These are phyloP conservation scores for Pythium phragmiticola DNA, from an alignment of 352 stramenopile species.

Conservation along the genomic window DNA sequence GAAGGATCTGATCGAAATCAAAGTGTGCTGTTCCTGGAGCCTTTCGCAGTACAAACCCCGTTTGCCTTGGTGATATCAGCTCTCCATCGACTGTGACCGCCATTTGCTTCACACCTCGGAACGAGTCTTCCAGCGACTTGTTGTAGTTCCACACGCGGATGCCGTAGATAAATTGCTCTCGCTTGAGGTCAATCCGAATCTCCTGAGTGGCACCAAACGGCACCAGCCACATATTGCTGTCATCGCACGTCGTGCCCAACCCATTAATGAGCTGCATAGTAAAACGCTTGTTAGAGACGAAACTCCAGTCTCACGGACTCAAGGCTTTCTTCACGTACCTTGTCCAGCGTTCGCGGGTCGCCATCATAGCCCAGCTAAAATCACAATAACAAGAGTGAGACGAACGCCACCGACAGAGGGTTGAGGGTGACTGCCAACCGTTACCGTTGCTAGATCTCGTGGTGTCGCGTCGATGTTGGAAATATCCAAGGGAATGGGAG, in stretches of 20 bases:
- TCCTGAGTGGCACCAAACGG: conserved; percentile 48
- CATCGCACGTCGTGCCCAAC: conserved; percentile 76
- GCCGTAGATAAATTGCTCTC: conserved; percentile 51
- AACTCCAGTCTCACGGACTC: neutral
- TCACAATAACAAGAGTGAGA: neutral
- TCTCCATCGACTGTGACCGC: conserved; percentile 46
- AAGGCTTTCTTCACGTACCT: conserved; percentile 34
- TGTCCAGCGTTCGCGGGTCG: conserved; percentile 85
- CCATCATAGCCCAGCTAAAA: conserved; percentile 66
- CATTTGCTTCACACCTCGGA: conserved; percentile 66
- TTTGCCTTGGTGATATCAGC: conserved; percentile 49
- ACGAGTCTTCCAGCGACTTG: conserved; percentile 69
- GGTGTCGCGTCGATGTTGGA: conserved; percentile 58
- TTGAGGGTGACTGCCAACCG: neutral
- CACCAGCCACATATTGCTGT: conserved; percentile 90
- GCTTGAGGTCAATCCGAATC: conserved; percentile 62
- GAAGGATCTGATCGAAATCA: conserved; percentile 72
- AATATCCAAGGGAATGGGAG: conserved; percentile 39
- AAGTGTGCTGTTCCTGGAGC: conserved; percentile 66
- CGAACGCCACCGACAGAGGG: neutral
- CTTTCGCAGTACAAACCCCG: conserved; percentile 75
- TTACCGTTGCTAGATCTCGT: conserved; percentile 68
- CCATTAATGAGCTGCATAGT: conserved; percentile 73
- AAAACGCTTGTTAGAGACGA: neutral
- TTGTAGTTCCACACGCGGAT: conserved; percentile 86